Percentiles rank a stretch among this genome's conserved stretches.
phyloP scores from a whole-genome alignment of 2,329 filamentous ascomycete species.

The Pseudovirgaria hyperparasitica region DNA sequence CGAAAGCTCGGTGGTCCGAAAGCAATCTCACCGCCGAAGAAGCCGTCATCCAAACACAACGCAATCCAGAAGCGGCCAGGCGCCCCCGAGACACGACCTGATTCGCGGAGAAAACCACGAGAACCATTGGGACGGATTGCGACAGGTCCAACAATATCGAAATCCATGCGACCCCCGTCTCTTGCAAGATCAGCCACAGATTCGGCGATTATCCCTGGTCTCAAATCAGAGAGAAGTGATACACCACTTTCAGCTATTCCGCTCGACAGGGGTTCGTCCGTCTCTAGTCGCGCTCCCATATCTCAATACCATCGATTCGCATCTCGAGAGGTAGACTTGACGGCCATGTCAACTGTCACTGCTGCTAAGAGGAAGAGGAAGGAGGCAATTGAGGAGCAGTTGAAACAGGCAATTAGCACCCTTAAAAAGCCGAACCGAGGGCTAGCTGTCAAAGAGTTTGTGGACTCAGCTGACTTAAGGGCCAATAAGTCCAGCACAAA shows the following conservation, averaged over 20 bases:
- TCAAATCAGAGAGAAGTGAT: constrained; percentile 61
- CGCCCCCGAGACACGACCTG: constrained; percentile 15
- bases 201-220: constrained; percentile 41
- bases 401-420: constrained; percentile 60
- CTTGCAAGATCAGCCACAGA: constrained; percentile 57
- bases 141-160: constrained; percentile 42
- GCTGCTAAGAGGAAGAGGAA: constrained; percentile 52
- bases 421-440: constrained; percentile 65
- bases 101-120: constrained; percentile 25
- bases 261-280: constrained; percentile 33
- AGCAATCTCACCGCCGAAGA: constrained; percentile 43
- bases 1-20: constrained; percentile 64
- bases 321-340: constrained; percentile 42
- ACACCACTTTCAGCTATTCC: constrained; percentile 37
- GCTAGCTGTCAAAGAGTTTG: constrained; percentile 52
- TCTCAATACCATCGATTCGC: constrained; percentile 33
- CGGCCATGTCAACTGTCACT: constrained; percentile 37
- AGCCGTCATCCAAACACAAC: constrained; percentile 31
- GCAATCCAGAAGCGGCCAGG: constrained; percentile 20
- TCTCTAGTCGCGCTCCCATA: constrained; percentile 21
- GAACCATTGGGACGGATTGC: constrained; percentile 44
- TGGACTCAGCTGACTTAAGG: constrained; percentile 54
- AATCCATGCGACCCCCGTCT: constrained; percentile 44
- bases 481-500: constrained; percentile 12
- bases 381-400: constrained; percentile 53